Percentiles rank a stretch among this genome's conserved stretches.
Evolutionary conservation across 805 yeast species (phyloP).

Genomic region (Metschnikowia reukaufii): DNA sequence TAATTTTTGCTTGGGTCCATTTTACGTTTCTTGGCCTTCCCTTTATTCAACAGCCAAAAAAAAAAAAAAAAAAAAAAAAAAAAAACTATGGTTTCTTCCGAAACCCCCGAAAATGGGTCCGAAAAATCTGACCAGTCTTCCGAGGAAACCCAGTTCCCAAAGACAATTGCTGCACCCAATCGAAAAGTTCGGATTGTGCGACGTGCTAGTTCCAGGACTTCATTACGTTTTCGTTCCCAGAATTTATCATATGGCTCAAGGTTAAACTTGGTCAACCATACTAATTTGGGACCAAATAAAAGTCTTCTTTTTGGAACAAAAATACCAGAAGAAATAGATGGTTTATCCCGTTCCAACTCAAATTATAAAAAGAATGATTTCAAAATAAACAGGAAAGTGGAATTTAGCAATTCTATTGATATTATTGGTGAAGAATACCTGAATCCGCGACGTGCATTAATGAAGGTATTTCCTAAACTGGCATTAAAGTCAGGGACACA

Average conservation of each 20-base stretch:
- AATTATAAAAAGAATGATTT: background rate
- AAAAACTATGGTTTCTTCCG: background rate
- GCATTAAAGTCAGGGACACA: background rate
- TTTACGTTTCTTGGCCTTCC: too few species aligned
- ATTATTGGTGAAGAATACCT: background rate
- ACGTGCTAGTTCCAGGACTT: background rate
- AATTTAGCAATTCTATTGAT: background rate
- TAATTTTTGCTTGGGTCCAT: too few species aligned
- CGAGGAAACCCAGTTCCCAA: background rate
- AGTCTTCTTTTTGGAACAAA: background rate
- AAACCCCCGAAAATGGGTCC: background rate
- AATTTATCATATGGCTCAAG: background rate
- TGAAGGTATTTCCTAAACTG: conserved; percentile 1
- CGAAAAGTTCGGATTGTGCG: background rate
- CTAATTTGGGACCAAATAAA: too few species aligned
- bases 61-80: too few species aligned
- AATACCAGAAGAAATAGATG: background rate
- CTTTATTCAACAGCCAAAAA: too few species aligned
- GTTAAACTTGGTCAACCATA: too few species aligned
- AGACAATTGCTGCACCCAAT: background rate
- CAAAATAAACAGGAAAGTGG: background rate
- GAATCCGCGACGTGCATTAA: background rate
- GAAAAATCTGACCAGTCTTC: too few species aligned
- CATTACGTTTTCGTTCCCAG: background rate
- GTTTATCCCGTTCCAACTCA: too few species aligned